phyloP scores from a whole-genome alignment of 2,329 filamentous ascomycete species.

The Sporothrix variecibatus region DNA sequence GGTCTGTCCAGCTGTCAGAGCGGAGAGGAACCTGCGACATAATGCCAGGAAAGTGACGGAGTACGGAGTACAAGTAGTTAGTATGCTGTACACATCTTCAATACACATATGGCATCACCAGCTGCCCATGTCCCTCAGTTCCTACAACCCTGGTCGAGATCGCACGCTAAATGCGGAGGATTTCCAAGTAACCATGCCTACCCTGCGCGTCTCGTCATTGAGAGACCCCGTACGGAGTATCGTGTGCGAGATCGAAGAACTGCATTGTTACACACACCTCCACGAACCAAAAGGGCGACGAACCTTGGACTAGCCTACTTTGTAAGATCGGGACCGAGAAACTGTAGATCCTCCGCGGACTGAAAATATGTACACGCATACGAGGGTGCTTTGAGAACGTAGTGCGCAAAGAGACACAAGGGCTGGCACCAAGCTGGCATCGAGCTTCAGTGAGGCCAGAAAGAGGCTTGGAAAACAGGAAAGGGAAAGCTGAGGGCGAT shows the following conservation, averaged over 20 bases:
- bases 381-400: neutral
- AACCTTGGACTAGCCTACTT: neutral
- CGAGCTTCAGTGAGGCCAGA: neutral
- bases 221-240: neutral
- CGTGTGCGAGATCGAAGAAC: neutral
- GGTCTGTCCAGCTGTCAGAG: neutral
- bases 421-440: too few species aligned
- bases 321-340: neutral
- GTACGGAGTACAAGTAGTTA: too few species aligned
- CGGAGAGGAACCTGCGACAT: neutral
- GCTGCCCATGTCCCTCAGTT: neutral
- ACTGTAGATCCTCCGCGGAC: neutral
- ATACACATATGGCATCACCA: neutral
- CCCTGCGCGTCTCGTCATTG: neutral
- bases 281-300: neutral
- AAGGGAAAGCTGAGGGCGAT: neutral
- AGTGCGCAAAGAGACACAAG: neutral
- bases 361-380: too few species aligned
- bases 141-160: neutral
- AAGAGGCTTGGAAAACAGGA: neutral
- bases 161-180: neutral
- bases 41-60: too few species aligned
- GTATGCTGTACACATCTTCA: neutral
- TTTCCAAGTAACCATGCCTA: neutral
- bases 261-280: too few species aligned